phyloP scores from a whole-genome alignment of 2,329 filamentous ascomycete genomes.

The Grosmannia clavigera region DNA sequence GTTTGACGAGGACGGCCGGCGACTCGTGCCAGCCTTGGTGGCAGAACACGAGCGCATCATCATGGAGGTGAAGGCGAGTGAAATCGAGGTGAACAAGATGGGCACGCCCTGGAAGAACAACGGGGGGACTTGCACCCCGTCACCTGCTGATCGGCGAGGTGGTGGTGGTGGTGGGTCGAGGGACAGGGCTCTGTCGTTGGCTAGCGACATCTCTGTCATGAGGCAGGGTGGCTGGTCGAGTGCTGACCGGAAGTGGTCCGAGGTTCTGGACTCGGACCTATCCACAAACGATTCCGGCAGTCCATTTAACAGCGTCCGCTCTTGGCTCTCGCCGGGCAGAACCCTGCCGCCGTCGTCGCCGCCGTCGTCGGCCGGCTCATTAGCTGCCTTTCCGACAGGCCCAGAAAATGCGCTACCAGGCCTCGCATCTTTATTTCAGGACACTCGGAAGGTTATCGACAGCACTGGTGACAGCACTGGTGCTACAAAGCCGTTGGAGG shows the following conservation, averaged over 20 bases:
- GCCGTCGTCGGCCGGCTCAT: slow-evolving; percentile 7
- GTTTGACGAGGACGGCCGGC: slow-evolving; percentile 10
- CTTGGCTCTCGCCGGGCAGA: slow-evolving; percentile 10
- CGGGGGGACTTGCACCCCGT: neutral
- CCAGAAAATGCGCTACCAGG: neutral
- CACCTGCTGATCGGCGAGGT: neutral
- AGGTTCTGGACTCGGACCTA: slow-evolving; percentile 7
- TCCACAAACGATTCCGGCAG: slow-evolving; percentile 11
- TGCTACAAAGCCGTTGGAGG: neutral
- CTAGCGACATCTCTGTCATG: slow-evolving; percentile 5
- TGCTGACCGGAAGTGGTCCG: slow-evolving; percentile 2
- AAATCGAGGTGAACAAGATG: slow-evolving; percentile 12
- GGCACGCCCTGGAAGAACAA: slow-evolving; percentile 11
- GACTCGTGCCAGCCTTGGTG: slow-evolving; percentile 10
- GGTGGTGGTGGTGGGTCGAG: neutral
- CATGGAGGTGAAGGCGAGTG: slow-evolving; percentile 10
- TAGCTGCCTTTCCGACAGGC: neutral
- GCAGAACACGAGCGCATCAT: slow-evolving; percentile 14
- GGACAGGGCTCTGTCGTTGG: slow-evolving; percentile 10
- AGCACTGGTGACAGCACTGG: neutral
- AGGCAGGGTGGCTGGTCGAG: slow-evolving; percentile 5
- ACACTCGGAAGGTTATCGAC: slow-evolving; percentile 3
- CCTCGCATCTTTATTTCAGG: slow-evolving; percentile 10
- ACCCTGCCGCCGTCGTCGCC: slow-evolving; percentile 5
- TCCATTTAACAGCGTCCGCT: slow-evolving; percentile 13